A percentile compares a stretch with the other conserved stretches of the same genome.
Evolutionary conservation across 108 stramenopile genomes (phyloP).

Genomic region (Mediolabrus comicus): DNA sequence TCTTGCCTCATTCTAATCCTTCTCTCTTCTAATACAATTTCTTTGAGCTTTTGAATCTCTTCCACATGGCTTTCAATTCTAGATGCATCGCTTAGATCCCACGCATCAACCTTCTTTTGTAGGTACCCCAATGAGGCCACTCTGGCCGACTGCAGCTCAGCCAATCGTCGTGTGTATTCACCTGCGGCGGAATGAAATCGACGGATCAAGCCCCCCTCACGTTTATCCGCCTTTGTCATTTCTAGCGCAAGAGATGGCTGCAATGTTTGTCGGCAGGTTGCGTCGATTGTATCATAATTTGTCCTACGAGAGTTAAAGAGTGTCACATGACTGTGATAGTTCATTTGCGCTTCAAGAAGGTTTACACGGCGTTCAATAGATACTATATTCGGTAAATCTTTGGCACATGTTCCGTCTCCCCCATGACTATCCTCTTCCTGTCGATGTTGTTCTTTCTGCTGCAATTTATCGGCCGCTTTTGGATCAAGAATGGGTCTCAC

Average conservation of each 20-base stretch:
- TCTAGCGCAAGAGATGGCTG: slow-evolving; percentile 49
- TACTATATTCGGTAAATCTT: slow-evolving; percentile 24
- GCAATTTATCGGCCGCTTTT: slow-evolving; percentile 3
- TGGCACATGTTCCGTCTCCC: neutral
- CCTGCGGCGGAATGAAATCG: slow-evolving; percentile 50
- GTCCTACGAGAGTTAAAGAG: slow-evolving; percentile 22
- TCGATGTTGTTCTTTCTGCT: neutral
- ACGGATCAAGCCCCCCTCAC: slow-evolving; percentile 58
- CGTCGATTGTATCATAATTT: slow-evolving; percentile 24
- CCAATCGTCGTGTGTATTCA: slow-evolving; percentile 13
- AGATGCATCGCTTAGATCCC: slow-evolving; percentile 19
- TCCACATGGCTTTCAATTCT: slow-evolving; percentile 26
- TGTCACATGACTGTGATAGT: slow-evolving; percentile 33
- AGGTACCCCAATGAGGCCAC: slow-evolving; percentile 28
- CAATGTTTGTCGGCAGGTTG: slow-evolving; percentile 10
- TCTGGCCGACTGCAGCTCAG: slow-evolving; percentile 25
- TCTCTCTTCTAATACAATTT: slow-evolving; percentile 10
- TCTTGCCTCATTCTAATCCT: slow-evolving; percentile 23
- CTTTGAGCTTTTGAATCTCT: slow-evolving; percentile 36
- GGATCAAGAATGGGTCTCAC: slow-evolving; percentile 37
- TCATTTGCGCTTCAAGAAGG: slow-evolving; percentile 38
- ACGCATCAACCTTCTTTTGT: slow-evolving; percentile 21
- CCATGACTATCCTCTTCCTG: neutral
- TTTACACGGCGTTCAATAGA: slow-evolving; percentile 31
- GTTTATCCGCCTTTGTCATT: slow-evolving; percentile 55